Evolutionary conservation across 345 rosid genomes (phyloP).

Genomic region (Linum trigynum): DNA sequence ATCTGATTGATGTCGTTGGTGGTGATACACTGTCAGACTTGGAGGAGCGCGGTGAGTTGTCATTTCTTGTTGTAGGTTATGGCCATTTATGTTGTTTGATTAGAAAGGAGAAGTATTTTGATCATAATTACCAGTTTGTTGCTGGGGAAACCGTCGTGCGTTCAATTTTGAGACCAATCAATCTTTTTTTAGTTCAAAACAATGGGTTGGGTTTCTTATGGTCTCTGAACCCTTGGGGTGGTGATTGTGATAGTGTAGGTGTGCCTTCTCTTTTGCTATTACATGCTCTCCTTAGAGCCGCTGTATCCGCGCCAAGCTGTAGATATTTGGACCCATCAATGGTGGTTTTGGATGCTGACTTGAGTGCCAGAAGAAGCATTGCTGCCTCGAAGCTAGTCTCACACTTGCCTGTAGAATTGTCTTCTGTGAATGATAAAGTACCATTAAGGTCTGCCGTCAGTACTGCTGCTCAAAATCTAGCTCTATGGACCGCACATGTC

Average conservation of each 20-base stretch:
- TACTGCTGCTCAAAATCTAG: background rate
- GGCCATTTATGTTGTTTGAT: background rate
- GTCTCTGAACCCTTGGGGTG: too few relatives aligned
- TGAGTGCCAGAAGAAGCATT: constrained; percentile 19
- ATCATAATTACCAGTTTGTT: too few relatives aligned
- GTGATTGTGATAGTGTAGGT: constrained; percentile 22
- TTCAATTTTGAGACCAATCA: too few relatives aligned
- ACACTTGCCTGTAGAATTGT: constrained; percentile 34
- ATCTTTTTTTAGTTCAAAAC: too few relatives aligned
- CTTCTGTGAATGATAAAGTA: constrained; percentile 26
- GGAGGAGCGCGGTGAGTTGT: constrained; percentile 34
- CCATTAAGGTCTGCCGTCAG: constrained; percentile 47
- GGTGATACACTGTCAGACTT: constrained; percentile 32
- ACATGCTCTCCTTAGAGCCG: constrained; percentile 38
- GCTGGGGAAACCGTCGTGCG: too few relatives aligned
- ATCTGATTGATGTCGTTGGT: constrained; percentile 35
- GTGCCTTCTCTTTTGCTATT: constrained; percentile 27
- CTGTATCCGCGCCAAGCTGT: constrained; percentile 39
- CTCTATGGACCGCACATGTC: too few relatives aligned
- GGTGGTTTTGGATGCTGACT: constrained; percentile 17
- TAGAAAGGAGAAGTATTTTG: too few relatives aligned
- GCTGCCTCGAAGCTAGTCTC: constrained; percentile 34
- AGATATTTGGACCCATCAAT: constrained; percentile 11
- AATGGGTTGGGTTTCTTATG: too few relatives aligned
- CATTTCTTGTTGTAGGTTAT: background rate